Conservation (phyloP, 495 filamentous ascomycete species). For the Podospora conica region DNA sequence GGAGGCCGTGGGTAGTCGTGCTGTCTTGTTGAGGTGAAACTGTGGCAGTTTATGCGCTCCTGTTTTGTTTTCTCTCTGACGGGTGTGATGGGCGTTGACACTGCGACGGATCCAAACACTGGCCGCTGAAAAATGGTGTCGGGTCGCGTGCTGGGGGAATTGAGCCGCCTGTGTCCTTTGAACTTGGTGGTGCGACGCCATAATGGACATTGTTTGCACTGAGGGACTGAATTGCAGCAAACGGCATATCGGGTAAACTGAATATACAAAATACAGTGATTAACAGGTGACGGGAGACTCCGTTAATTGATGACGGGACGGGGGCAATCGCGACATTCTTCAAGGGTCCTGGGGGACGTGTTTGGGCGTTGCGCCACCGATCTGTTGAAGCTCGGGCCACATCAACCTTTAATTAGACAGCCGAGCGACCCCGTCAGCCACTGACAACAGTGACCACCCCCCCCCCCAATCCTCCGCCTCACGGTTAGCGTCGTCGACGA, state of each 20-base stretch:
- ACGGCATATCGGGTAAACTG: background rate
- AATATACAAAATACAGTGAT: background rate
- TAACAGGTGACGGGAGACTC: background rate
- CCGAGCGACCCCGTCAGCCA: background rate
- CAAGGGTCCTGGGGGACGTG: background rate
- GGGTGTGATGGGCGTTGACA: background rate
- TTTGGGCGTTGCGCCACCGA: background rate
- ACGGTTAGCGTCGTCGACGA: background rate
- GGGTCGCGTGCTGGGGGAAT: background rate
- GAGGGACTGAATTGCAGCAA: background rate
- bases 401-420: constrained; percentile 8
- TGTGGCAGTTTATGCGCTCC: constrained; percentile 24
- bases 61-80: constrained; percentile 4
- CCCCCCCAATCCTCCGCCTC: background rate
- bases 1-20: background rate
- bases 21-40: constrained; percentile 22
- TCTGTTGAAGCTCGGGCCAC: constrained; percentile 1
- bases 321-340: background rate
- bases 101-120: background rate
- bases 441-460: background rate
- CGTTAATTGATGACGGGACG: background rate
- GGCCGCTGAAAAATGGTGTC: background rate
- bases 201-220: background rate
- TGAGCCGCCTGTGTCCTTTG: background rate
- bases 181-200: too few species aligned